Conservation (phyloP, 2,329 filamentous ascomycete genomes). For the Verticillium nonalfalfae region DNA sequence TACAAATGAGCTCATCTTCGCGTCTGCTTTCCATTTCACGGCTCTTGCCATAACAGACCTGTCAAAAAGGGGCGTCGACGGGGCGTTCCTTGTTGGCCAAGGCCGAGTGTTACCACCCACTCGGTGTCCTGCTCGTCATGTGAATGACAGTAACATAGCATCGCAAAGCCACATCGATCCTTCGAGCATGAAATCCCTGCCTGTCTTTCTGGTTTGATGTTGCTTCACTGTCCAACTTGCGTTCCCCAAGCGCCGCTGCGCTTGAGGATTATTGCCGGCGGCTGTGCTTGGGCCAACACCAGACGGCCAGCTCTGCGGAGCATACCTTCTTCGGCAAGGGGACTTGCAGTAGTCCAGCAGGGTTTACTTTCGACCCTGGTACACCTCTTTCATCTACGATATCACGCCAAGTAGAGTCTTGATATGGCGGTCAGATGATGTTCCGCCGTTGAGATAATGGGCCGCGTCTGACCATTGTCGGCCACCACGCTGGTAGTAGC, state of each 20-base stretch:
- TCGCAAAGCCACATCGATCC: neutral
- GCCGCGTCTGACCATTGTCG: constrained; percentile 1
- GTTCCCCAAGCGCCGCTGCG: neutral
- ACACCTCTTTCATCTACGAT: too few relatives aligned
- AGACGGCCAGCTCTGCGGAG: neutral
- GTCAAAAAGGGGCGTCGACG: neutral
- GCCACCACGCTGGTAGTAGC: neutral
- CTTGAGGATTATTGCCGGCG: neutral
- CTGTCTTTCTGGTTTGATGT: too few relatives aligned
- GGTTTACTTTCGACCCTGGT: neutral
- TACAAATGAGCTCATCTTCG: neutral
- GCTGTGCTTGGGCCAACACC: neutral
- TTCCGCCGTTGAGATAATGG: neutral
- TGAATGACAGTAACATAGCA: constrained; percentile 3
- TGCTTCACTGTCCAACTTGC: too few relatives aligned
- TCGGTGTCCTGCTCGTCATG: constrained; percentile 3
- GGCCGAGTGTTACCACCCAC: neutral
- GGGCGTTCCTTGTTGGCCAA: neutral
- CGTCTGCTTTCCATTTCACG: neutral
- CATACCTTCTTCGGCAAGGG: neutral
- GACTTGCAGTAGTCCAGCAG: neutral
- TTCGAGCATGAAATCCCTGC: neutral
- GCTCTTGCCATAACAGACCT: neutral
- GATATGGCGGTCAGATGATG: constrained; percentile 4
- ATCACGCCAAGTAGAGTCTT: neutral